These are phyloP conservation scores for Plasmodium reichenowi DNA, from an alignment of 169 alveolate genomes.

Conservation along the genomic window DNA sequence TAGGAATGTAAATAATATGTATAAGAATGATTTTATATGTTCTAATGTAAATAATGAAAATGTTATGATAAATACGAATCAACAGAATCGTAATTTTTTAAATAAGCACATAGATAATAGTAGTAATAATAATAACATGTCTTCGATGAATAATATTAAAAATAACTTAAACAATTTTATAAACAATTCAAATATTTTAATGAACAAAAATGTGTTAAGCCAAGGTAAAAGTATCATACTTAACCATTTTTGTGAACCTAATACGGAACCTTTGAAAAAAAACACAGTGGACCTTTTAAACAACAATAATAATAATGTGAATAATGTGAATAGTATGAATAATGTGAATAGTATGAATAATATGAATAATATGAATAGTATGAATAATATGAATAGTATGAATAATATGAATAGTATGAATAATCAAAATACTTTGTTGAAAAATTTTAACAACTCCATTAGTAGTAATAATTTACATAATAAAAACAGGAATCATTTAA, in stretches of 20 bases:
- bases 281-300: constrained; percentile 8
- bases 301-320: background rate
- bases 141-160: background rate
- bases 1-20: constrained; percentile 31
- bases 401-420: background rate
- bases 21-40: constrained; percentile 2
- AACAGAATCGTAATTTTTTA: constrained; percentile 16
- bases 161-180: constrained; percentile 25
- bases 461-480: constrained; percentile 8
- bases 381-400: no score
- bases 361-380: no score
- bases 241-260: background rate
- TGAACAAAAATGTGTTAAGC: background rate
- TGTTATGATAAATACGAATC: background rate
- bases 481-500: constrained; percentile 3
- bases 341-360: no score
- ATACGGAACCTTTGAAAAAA: background rate
- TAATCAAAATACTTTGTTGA: constrained; percentile 24
- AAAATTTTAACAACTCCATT: constrained; percentile 23
- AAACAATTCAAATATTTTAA: background rate
- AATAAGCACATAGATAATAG: constrained; percentile 3
- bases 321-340: no score
- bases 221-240: background rate
- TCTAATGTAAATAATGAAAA: constrained; percentile 17
- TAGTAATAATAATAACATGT: background rate